Evolutionary conservation across 2,329 filamentous ascomycete genomes (phyloP), one percentile per base, ranked within the genome.

Genomic region (Aspergillus sp.): DNA sequence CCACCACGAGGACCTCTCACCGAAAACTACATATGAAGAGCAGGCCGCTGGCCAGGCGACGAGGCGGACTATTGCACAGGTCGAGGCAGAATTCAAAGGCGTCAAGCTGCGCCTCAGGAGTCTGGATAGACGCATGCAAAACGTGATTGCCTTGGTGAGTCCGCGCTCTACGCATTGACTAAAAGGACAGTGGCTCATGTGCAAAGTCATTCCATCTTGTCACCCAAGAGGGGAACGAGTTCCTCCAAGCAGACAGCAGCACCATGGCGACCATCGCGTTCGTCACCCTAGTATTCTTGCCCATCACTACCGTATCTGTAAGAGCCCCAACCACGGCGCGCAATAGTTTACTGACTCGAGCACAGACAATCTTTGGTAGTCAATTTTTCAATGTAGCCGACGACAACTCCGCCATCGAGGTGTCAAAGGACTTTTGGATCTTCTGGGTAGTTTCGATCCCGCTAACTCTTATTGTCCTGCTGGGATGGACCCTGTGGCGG

Each of bases 201-300:
- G 27, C 27, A 23, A 15, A 53, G 50, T 45, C 50, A 12, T 52
- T 52, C 27, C 50, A 52, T 21, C 39, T 52, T 3, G 50, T 52
- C 7, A 52, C 50, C 11, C 50, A 52, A 15, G 50, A 52, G 21
- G 50, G 37, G 5, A 52, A 52, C 17, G 50, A 35, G 24, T 23
- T 33, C 6, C 23, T 52, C 3, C 50, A 52, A 17, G 23, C 49
- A 5, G 37, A 52, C 15, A 52, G 37, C 49, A 52, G 27, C n/a
- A 52, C 49, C 12, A 52, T 52, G 49, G 49, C 49, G 23, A 52
- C 49, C 4, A 52, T 52, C 15, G 50, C 50, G 12, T 44, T 52
- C n/a, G 50, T 52, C 6, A 52, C 50, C 3, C n/a, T 52, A 8
- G 17, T 52, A 2, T 52, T 52, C 37, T 9, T 52, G 37, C 50